phyloP scores from a whole-genome alignment of 129 eudicot genomes.

The Rutidosis leptorrhynchoides region DNA sequence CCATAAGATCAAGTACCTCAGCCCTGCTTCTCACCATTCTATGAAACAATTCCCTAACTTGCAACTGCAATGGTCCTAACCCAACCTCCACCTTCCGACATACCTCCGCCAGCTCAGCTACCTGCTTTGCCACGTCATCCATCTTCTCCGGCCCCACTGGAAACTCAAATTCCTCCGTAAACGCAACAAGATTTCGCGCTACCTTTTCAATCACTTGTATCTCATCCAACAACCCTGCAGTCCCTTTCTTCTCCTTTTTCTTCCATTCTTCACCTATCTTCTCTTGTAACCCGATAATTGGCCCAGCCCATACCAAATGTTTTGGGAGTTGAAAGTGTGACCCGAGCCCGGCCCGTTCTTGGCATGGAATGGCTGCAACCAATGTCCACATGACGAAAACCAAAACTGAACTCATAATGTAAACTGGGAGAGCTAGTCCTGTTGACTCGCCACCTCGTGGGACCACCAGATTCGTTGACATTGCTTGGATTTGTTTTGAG shows the following conservation, averaged over 20 bases:
- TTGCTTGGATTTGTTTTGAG: slow-evolving; percentile 70
- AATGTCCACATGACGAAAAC: slow-evolving; percentile 76
- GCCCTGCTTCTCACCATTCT: slow-evolving; percentile 86
- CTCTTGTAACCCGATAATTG: slow-evolving; percentile 66
- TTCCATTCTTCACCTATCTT: slow-evolving; percentile 82
- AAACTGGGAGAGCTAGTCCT: slow-evolving; percentile 61
- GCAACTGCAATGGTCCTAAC: slow-evolving; percentile 66
- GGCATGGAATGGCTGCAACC: slow-evolving; percentile 78
- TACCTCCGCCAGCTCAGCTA: slow-evolving; percentile 56
- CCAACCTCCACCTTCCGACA: slow-evolving; percentile 80
- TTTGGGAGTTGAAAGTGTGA: slow-evolving; percentile 51
- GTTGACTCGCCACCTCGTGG: slow-evolving; percentile 81
- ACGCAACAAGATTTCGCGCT: slow-evolving; percentile 49
- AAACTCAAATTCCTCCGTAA: slow-evolving; percentile 54
- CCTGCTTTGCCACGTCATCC: slow-evolving; percentile 62
- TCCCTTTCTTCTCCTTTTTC: slow-evolving; percentile 76
- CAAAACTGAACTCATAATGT: slow-evolving; percentile 59
- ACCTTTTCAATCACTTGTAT: slow-evolving; percentile 60
- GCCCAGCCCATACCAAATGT: slow-evolving; percentile 54
- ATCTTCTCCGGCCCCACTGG: slow-evolving; percentile 63
- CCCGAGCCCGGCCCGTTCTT: slow-evolving; percentile 57
- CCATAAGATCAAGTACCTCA: slow-evolving; percentile 73
- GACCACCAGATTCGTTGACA: slow-evolving; percentile 55
- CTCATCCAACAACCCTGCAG: slow-evolving; percentile 64
- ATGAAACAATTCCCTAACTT: slow-evolving; percentile 83